phyloP scores from a whole-genome alignment of 768 basidiomycete genomes.

The Lentinula lateritia region DNA sequence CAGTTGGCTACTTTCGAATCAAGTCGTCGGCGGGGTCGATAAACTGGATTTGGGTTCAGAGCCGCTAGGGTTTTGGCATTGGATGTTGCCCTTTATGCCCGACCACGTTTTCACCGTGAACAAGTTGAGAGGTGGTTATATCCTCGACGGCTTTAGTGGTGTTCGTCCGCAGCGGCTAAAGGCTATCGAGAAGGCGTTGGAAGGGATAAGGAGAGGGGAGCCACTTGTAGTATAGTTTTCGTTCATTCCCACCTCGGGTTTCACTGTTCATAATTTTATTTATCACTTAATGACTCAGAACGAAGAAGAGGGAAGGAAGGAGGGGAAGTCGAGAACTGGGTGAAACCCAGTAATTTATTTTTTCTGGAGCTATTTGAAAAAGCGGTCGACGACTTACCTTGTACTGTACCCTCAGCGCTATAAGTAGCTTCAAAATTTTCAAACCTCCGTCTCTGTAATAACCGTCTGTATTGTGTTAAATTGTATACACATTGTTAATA shows the following conservation, averaged over 20 bases:
- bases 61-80: neutral
- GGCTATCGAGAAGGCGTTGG: neutral
- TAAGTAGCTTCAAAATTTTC: too few species aligned
- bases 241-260: neutral
- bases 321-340: too few species aligned
- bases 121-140: conserved; percentile 1
- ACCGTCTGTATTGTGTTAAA: too few species aligned
- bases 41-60: neutral
- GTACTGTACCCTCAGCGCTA: too few species aligned
- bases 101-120: conserved; percentile 1
- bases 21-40: conserved; percentile 1
- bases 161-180: neutral
- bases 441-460: too few species aligned
- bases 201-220: neutral
- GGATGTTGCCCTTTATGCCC: neutral
- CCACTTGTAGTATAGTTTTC: conserved; percentile 1
- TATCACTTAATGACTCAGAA: neutral
- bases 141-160: neutral
- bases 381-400: too few species aligned
- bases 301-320: neutral
- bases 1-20: conserved; percentile 2
- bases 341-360: too few species aligned
- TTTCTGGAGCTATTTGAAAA: too few species aligned
- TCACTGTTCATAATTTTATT: neutral
- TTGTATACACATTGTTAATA: too few species aligned